phyloP scores from a whole-genome alignment of 495 filamentous ascomycete species.

The Penicillium lagena region DNA sequence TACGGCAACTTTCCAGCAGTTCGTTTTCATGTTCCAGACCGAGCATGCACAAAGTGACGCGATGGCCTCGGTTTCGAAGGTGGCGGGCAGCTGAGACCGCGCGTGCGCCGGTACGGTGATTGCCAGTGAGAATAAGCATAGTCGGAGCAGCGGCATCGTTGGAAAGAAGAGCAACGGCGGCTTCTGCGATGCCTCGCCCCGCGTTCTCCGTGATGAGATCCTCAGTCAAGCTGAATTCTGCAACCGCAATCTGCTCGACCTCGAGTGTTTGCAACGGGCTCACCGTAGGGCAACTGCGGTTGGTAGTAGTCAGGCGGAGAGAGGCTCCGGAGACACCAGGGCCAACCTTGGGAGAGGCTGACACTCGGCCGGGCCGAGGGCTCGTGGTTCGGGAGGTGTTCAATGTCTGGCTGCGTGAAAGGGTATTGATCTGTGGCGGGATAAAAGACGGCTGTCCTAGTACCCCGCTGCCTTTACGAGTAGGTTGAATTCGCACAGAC shows the following conservation, averaged over 20 bases:
- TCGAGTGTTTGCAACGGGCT: slow-evolving; percentile 82
- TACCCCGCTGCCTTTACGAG: slow-evolving; percentile 57
- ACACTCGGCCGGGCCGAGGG: slow-evolving; percentile 31
- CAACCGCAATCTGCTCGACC: slow-evolving; percentile 78
- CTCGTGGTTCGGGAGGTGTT: slow-evolving; percentile 37
- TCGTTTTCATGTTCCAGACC: slow-evolving; percentile 70
- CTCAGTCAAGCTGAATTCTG: slow-evolving; percentile 77
- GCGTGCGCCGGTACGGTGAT: slow-evolving; percentile 77
- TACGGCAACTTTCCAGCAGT: slow-evolving; percentile 64
- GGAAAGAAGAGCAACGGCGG: slow-evolving; percentile 55
- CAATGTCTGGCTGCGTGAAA: slow-evolving; percentile 27
- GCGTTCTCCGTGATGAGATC: slow-evolving; percentile 90
- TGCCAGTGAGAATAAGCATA: slow-evolving; percentile 79
- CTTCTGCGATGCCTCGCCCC: slow-evolving; percentile 78
- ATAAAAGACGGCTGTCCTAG: slow-evolving; percentile 23
- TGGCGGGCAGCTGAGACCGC: slow-evolving; percentile 83
- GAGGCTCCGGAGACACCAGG: slow-evolving; percentile 25
- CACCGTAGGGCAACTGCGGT: slow-evolving; percentile 70
- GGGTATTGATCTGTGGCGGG: slow-evolving; percentile 26
- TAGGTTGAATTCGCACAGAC: slow-evolving; percentile 42
- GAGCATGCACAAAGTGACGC: slow-evolving; percentile 76
- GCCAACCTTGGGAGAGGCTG: slow-evolving; percentile 32
- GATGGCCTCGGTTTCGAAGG: slow-evolving; percentile 70
- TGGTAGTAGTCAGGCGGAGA: slow-evolving; percentile 50
- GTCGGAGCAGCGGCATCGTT: slow-evolving; percentile 49